These are phyloP conservation scores for Kalanchoe fedtschenkoi DNA, from an alignment of 164 flowering plant species.

Conservation along the genomic window DNA sequence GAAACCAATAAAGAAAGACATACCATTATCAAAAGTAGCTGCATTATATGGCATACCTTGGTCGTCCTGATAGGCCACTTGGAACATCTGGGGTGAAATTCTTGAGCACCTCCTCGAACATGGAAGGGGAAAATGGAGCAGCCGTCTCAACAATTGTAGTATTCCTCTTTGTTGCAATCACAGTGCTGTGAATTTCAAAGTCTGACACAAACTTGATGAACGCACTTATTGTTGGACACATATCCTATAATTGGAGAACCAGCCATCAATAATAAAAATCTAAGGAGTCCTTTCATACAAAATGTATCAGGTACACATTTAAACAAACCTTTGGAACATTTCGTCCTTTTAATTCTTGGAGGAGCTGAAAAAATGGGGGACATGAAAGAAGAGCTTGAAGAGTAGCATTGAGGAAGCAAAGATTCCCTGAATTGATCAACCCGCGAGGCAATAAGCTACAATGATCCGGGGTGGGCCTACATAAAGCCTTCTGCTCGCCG, in stretches of 20 bases:
- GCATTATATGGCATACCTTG: slow-evolving; percentile 45
- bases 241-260: slow-evolving; percentile 33
- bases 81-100: slow-evolving; percentile 86
- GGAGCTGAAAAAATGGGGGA: slow-evolving; percentile 71
- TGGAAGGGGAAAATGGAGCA: slow-evolving; percentile 65
- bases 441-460: slow-evolving; percentile 61
- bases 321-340: slow-evolving; percentile 58
- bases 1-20: neutral
- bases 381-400: slow-evolving; percentile 91
- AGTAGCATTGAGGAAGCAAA: slow-evolving; percentile 94
- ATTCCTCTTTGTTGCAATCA: slow-evolving; percentile 40
- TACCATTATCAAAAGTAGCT: neutral
- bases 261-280: neutral
- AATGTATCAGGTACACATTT: neutral
- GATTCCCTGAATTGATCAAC: slow-evolving; percentile 74
- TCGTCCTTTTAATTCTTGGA: slow-evolving; percentile 49
- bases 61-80: slow-evolving; percentile 57
- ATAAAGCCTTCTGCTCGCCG: slow-evolving; percentile 15
- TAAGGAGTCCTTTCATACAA: neutral
- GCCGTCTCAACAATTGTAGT: slow-evolving; percentile 35
- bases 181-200: slow-evolving; percentile 42
- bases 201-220: slow-evolving; percentile 65
- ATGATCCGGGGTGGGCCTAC: slow-evolving; percentile 14
- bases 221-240: slow-evolving; percentile 69
- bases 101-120: slow-evolving; percentile 78